Base-by-base conservation (phyloP, 148 eudicot species). In the Arctostaphylos glauca region DNA sequence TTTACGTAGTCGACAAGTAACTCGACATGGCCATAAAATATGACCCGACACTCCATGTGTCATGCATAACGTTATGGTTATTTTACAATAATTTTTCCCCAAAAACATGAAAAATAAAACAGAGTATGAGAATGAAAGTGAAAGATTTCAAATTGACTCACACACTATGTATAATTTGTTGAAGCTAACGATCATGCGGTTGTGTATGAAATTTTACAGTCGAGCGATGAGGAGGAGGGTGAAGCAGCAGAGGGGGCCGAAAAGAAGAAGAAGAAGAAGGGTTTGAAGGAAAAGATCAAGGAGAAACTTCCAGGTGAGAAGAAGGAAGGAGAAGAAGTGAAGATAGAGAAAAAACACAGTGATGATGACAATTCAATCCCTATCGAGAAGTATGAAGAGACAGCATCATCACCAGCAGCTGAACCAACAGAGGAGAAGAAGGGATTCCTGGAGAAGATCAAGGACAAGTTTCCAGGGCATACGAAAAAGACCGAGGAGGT, bases 401-500 rank as follows among this genome's bases (percentile, higher is more conserved):
- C 83, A 48, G 76, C 21, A 78, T 31, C 38, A 31, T 31, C 38
- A 31, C 38, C 38, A 31, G 38, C 38, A 31, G 38, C 38, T 31
- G 38, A 31, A 9, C 81, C 86, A 12, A 0, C 71, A 4, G 85
- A 81, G 14, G 88, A 89, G 75, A 88, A 91, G 83, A 86, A 85
- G 80, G 91, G 93, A 0, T 80, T 91, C 80, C 46, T 91, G 0
- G 89, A 89, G 52, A 91, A 91, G 81, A 89, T 91, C 66, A 91
- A 91, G 85, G 89, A 88, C 6, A 91, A 90, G 56, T 53, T 91
- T 13, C 92, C 92, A 2, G 94, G 92, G 12, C 90, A 89, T n/a
- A 60, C 81, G n/a, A 87, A 85, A 83, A 82, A 81, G 62, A 55
- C 83, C n/a, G 89, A 52, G 6, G 88, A 85, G 12, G 81, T 9